These are phyloP conservation scores for Naganishia sp. DNA, from an alignment of 1,284 basidiomycete species.

Conservation along the genomic window DNA sequence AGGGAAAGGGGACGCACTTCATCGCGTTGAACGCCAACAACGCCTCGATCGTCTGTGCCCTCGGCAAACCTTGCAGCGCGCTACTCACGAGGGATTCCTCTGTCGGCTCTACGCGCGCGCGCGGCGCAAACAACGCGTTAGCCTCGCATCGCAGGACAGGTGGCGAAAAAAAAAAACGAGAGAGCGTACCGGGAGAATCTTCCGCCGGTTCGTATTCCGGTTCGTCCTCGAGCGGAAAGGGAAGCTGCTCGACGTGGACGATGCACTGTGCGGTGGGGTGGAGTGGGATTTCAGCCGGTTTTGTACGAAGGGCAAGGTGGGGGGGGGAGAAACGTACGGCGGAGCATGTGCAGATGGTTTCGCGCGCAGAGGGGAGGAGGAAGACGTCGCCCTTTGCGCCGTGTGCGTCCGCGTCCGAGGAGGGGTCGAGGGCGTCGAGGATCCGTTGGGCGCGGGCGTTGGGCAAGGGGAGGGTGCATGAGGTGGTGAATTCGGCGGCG, in stretches of 20 bases:
- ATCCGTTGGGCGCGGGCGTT: constrained; percentile 14
- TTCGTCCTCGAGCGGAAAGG: constrained; percentile 27
- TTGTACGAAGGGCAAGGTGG: no score
- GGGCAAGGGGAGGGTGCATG: not conserved
- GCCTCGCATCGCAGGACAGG: no score
- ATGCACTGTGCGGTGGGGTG: not conserved
- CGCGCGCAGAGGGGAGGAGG: constrained; percentile 44
- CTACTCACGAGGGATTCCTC: constrained; percentile 42
- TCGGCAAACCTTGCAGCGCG: constrained; percentile 44
- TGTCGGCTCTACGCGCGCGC: not conserved
- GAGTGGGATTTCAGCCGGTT: no score
- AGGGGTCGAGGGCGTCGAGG: not conserved
- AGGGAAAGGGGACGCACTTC: constrained; percentile 38
- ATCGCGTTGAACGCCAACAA: constrained; percentile 49
- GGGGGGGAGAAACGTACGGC: constrained; percentile 6
- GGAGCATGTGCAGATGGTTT: constrained; percentile 15
- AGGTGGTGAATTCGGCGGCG: not conserved
- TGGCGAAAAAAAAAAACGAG: not conserved
- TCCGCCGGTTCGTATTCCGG: constrained; percentile 22
- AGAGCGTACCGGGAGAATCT: constrained; percentile 9
- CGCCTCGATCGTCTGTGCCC: constrained; percentile 52
- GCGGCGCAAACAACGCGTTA: no score
- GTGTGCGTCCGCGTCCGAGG: constrained; percentile 4
- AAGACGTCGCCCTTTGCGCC: constrained; percentile 49
- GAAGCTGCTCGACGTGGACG: not conserved